These are phyloP conservation scores for Starmerella bombicola DNA, from an alignment of 805 yeast genomes.

Conservation along the genomic window DNA sequence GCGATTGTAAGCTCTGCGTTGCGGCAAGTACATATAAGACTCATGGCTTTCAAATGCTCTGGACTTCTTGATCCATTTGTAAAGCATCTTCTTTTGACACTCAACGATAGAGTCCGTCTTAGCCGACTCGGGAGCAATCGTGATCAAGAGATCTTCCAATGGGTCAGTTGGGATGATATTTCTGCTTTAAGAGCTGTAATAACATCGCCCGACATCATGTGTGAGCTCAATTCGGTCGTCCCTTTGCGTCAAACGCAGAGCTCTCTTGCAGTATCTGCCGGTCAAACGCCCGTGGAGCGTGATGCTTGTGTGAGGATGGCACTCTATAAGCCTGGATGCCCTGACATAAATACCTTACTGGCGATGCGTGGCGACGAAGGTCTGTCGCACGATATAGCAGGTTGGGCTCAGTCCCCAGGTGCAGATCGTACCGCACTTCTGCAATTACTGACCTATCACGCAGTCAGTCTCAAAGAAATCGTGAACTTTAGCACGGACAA, in stretches of 20 bases:
- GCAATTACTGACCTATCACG: constrained; percentile 14
- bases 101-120: constrained; percentile 1
- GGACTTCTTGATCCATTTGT: constrained; percentile 10
- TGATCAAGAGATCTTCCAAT: constrained; percentile 1
- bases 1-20: constrained; percentile 10
- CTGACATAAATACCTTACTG: constrained; percentile 12
- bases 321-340: constrained; percentile 11
- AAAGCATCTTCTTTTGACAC: not conserved
- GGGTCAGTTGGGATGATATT: constrained; percentile 17
- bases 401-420: constrained; percentile 7
- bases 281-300: constrained; percentile 13
- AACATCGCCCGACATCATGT: constrained; percentile 12
- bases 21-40: constrained; percentile 16
- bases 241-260: constrained; percentile 9
- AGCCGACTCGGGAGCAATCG: not conserved
- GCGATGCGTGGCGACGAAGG: constrained; percentile 13
- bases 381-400: constrained; percentile 6
- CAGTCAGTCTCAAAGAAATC: constrained; percentile 8
- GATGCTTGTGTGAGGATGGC: constrained; percentile 9
- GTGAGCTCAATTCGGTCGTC: constrained; percentile 11
- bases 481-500: not conserved
- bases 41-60: constrained; percentile 15
- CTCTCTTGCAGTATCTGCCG: not conserved
- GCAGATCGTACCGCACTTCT: constrained; percentile 12
- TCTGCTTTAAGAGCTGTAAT: constrained; percentile 14